Conservation (phyloP, 257 asterid genomes). For the Salvia rosmarinus region DNA sequence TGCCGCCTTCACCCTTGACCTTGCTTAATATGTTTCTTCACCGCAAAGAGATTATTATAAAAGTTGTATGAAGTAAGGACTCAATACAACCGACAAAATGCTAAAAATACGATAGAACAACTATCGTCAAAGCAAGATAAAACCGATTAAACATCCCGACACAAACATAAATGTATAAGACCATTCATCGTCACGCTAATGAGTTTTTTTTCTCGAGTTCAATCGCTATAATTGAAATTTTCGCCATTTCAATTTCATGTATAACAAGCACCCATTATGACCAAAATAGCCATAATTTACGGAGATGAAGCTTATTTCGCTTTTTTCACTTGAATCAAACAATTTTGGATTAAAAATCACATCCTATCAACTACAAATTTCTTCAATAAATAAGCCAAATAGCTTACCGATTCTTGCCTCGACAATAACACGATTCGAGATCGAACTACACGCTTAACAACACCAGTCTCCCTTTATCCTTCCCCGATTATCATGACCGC, state of each 20-base stretch:
- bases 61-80: neutral
- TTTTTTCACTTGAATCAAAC: conserved; percentile 7
- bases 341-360: neutral
- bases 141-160: neutral
- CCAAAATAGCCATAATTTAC: neutral
- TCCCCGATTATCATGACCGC: conserved; percentile 89
- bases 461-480: conserved; percentile 95
- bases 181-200: neutral
- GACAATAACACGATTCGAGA: conserved; percentile 88
- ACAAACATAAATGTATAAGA: neutral
- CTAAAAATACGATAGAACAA: neutral
- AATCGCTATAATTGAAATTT: too few species aligned
- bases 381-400: neutral
- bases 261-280: neutral
- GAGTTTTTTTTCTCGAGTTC: conserved; percentile 17
- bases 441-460: conserved; percentile 76
- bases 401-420: conserved; percentile 89
- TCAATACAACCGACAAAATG: neutral
- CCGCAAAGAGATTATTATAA: conserved; percentile 46
- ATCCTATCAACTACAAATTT: neutral
- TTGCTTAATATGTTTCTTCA: conserved; percentile 94
- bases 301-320: neutral
- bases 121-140: neutral
- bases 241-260: too few species aligned
- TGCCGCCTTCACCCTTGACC: conserved; percentile 99